phyloP scores from a whole-genome alignment of 2,329 filamentous ascomycete genomes.

The Epichloe gansuensis region DNA sequence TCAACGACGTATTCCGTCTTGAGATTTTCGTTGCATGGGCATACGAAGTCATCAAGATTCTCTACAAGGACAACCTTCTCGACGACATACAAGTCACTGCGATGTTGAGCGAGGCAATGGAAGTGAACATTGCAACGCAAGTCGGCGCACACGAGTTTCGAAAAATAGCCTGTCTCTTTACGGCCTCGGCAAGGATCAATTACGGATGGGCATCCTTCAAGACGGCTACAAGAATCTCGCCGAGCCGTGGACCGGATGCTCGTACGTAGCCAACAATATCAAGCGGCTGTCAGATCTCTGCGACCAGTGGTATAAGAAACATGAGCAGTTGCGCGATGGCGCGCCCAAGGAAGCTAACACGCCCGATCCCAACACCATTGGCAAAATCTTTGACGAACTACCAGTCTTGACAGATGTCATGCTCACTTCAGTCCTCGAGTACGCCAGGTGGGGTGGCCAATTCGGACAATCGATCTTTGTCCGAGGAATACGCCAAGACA shows the following conservation, averaged over 20 bases:
- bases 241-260: conserved; percentile 75
- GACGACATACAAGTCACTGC: conserved; percentile 42
- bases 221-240: conserved; percentile 57
- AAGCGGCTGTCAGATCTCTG: conserved; percentile 48
- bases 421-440: conserved; percentile 41
- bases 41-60: conserved; percentile 61
- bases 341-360: conserved; percentile 20
- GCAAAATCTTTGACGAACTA: conserved; percentile 34
- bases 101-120: conserved; percentile 55
- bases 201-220: conserved; percentile 52
- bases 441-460: conserved; percentile 36
- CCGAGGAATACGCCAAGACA: conserved; percentile 33
- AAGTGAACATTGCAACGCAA: conserved; percentile 47
- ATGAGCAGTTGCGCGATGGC: conserved; percentile 21
- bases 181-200: conserved; percentile 54
- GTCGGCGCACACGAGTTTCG: conserved; percentile 58
- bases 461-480: conserved; percentile 29
- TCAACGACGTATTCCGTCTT: conserved; percentile 60
- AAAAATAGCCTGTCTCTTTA: conserved; percentile 55
- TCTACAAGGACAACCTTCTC: conserved; percentile 49
- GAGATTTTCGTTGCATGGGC: conserved; percentile 70
- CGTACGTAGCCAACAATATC: conserved; percentile 47
- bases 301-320: conserved; percentile 40
- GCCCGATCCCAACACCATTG: conserved; percentile 29
- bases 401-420: conserved; percentile 42